Conservation (phyloP, 352 stramenopile species). For the Pythium guiyangense region DNA sequence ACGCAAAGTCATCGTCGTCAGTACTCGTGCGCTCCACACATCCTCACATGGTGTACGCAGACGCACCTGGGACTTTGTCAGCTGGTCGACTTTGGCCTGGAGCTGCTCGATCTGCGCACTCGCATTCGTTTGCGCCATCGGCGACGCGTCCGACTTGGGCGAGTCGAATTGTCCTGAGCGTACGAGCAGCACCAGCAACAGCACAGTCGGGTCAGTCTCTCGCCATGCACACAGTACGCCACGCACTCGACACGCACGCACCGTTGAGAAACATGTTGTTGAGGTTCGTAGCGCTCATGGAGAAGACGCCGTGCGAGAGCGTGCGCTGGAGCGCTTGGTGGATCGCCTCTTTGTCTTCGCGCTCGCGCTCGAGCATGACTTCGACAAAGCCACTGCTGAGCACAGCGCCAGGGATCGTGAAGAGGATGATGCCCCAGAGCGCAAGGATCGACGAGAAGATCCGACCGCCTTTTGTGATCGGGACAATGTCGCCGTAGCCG, state of each 20-base stretch:
- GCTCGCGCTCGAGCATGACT: conserved; percentile 79
- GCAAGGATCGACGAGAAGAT: conserved; percentile 76
- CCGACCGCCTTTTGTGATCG: conserved; percentile 54
- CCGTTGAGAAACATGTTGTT: conserved; percentile 30
- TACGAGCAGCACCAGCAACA: no score
- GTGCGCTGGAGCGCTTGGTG: conserved; percentile 50
- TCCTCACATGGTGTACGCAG: no score
- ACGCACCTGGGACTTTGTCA: conserved; percentile 49
- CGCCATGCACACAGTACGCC: not conserved
- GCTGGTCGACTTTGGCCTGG: conserved; percentile 52
- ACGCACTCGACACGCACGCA: not conserved
- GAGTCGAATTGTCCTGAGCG: conserved; percentile 23
- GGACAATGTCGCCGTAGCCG: conserved; percentile 84
- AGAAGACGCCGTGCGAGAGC: conserved; percentile 39
- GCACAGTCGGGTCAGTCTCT: not conserved
- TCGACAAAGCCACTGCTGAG: conserved; percentile 77
- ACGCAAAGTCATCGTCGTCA: no score
- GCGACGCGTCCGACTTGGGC: conserved; percentile 25
- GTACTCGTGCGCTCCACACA: no score
- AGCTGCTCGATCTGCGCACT: conserved; percentile 21
- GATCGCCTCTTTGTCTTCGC: conserved; percentile 46
- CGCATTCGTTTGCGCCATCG: conserved; percentile 17
- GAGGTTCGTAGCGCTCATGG: conserved; percentile 29
- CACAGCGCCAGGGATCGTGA: conserved; percentile 81
- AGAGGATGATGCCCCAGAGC: conserved; percentile 84